Evolutionary conservation across 805 yeast genomes (phyloP).

Genomic region (Sugiyamaella americana): DNA sequence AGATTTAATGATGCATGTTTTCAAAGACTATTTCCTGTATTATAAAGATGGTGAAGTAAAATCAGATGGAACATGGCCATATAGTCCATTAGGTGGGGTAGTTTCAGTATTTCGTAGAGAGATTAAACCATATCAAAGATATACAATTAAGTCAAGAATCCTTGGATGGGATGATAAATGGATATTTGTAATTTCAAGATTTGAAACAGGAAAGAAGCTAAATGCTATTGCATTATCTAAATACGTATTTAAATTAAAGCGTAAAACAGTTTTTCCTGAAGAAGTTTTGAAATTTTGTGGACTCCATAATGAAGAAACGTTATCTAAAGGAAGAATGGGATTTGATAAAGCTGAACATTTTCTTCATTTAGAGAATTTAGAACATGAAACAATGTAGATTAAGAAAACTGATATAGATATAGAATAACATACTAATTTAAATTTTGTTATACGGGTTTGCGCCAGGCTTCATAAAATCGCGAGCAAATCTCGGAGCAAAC

Average conservation of each 20-base stretch:
- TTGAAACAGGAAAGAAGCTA: slow-evolving; percentile 39
- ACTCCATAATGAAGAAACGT: slow-evolving; percentile 41
- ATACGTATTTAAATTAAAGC: slow-evolving; percentile 73
- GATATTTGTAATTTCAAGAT: slow-evolving; percentile 65
- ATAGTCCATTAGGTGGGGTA: slow-evolving; percentile 72
- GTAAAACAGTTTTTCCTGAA: slow-evolving; percentile 66
- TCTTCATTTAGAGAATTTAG: slow-evolving; percentile 21
- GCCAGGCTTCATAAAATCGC: too few species aligned
- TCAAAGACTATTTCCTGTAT: slow-evolving; percentile 50
- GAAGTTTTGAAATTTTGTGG: slow-evolving; percentile 55
- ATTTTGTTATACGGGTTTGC: too few species aligned
- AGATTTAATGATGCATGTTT: slow-evolving; percentile 48
- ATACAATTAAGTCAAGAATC: slow-evolving; percentile 50
- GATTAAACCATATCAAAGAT: slow-evolving; percentile 59
- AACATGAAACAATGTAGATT: slow-evolving; percentile 3
- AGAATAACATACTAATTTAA: neutral
- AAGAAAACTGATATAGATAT: neutral
- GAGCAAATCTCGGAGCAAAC: too few species aligned
- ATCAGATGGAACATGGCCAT: slow-evolving; percentile 40
- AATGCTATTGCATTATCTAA: slow-evolving; percentile 65
- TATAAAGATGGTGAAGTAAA: slow-evolving; percentile 33
- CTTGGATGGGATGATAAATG: slow-evolving; percentile 85
- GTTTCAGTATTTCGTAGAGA: slow-evolving; percentile 64
- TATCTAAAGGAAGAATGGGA: slow-evolving; percentile 23
- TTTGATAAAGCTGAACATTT: slow-evolving; percentile 23